These are phyloP conservation scores for Exophiala sideris DNA, from an alignment of 2,329 filamentous ascomycete species.

Conservation along the genomic window DNA sequence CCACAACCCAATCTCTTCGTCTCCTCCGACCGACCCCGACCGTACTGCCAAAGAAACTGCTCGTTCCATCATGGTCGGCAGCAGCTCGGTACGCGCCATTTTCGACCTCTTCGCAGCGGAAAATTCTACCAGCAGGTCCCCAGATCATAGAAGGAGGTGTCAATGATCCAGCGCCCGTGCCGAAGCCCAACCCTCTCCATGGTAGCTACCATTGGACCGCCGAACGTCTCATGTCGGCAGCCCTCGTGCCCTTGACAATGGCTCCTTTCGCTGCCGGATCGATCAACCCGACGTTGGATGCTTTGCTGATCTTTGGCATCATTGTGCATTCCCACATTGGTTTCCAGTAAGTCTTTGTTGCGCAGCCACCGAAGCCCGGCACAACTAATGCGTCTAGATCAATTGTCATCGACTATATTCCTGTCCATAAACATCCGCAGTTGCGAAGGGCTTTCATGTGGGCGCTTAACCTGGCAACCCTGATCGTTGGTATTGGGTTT, in stretches of 20 bases:
- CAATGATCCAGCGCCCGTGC: slow-evolving; percentile 80
- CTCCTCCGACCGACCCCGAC: slow-evolving; percentile 21
- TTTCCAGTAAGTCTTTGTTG: slow-evolving; percentile 63
- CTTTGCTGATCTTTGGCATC: slow-evolving; percentile 74
- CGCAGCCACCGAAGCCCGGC: slow-evolving; percentile 9
- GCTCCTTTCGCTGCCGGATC: slow-evolving; percentile 90
- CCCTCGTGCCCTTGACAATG: slow-evolving; percentile 80
- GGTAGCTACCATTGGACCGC: slow-evolving; percentile 99
- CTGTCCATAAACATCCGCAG: slow-evolving; percentile 65
- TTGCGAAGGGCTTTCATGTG: slow-evolving; percentile 67
- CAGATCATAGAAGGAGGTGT: slow-evolving; percentile 74
- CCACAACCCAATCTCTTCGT: slow-evolving; percentile 20
- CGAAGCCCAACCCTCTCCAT: slow-evolving; percentile 69
- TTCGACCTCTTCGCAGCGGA: slow-evolving; percentile 74
- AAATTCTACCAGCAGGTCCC: slow-evolving; percentile 77
- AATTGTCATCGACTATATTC: slow-evolving; percentile 88
- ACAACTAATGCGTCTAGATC: slow-evolving; percentile 42
- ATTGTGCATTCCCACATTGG: slow-evolving; percentile 95
- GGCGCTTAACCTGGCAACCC: slow-evolving; percentile 73
- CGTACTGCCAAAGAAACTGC: slow-evolving; percentile 8
- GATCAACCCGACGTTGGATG: slow-evolving; percentile 84
- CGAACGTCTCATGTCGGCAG: slow-evolving; percentile 74
- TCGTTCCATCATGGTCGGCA: slow-evolving; percentile 12
- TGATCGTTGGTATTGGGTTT: slow-evolving; percentile 78
- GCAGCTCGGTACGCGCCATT: slow-evolving; percentile 66